Conservation (phyloP, 1,284 basidiomycete genomes). For the Laetiporus sulphureus region DNA sequence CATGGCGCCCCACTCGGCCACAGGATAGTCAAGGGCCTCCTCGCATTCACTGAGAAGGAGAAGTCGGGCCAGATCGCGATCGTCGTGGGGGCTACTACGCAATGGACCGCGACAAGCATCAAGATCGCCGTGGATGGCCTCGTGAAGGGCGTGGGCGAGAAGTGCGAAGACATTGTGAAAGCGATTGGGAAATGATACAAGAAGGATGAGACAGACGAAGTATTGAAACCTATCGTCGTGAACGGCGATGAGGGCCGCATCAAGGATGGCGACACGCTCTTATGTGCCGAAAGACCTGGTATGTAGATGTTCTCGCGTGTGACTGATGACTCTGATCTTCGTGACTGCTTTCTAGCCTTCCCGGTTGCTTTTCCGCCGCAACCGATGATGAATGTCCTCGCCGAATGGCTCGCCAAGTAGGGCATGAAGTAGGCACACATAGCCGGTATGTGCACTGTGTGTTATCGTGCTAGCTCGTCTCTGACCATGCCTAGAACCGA, state of each 20-base stretch:
- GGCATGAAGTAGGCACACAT: conserved; percentile 81
- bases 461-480: neutral
- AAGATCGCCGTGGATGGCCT: conserved; percentile 84
- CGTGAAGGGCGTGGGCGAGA: conserved; percentile 68
- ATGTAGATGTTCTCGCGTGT: conserved; percentile 78
- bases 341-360: conserved; percentile 39
- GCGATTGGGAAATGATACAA: conserved; percentile 69
- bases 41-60: conserved; percentile 73
- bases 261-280: conserved; percentile 78
- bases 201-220: conserved; percentile 85
- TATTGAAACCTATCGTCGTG: conserved; percentile 88
- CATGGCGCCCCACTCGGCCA: conserved; percentile 78
- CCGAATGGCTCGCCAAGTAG: conserved; percentile 79
- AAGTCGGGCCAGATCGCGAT: conserved; percentile 73
- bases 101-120: conserved; percentile 88
- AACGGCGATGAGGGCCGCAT: conserved; percentile 75
- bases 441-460: conserved; percentile 44
- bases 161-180: conserved; percentile 54
- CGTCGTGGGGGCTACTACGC: conserved; percentile 83
- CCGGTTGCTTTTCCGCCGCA: conserved; percentile 84
- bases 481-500: conserved; percentile 74
- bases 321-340: conserved; percentile 17
- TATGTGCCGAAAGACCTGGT: conserved; percentile 92
- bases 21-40: conserved; percentile 67
- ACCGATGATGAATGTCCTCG: conserved; percentile 85